Base-by-base conservation (phyloP, 495 filamentous ascomycete species). In the Wilcoxina mikolae region DNA sequence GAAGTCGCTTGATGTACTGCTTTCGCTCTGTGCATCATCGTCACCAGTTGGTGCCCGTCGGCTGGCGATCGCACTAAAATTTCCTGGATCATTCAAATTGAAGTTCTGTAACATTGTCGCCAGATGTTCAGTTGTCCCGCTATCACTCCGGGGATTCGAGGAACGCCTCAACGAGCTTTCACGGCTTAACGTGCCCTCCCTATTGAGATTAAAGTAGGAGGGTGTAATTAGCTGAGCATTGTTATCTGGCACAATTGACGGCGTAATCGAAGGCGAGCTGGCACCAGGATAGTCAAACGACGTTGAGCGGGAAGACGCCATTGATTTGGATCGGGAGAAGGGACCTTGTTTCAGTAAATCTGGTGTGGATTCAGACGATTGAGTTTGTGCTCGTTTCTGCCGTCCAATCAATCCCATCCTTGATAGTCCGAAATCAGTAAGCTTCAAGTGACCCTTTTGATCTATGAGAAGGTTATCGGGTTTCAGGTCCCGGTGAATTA, bases 381-480 rank as follows among this genome's bases (percentile, higher is more conserved):
- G 78, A 60, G 79, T 85, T 50, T 94, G 74, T 11, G 87, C 84
- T 59, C 93, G 79, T 70, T 96, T 96, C 66, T 96, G 91, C 56
- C 91, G 85, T 46, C 91, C 91, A 53, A 98, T 82, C 38, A 98
- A 73, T 61, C 93, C 91, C 93, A 98, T 98, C 26, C 91, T 82
- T 17, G 91, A 98, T 25, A 98, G 72, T 42, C 91, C 91, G 70
- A 98, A 98, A 70, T 98, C 91, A 3, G 91, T 98, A 61, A 98
- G 71, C 71, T 98, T 98, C 54, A 98, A 71, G 70, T 98, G 91
- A 5, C 91, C 91, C 60, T 85, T 94, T 62, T 91, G 88, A 65
- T 98, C 91, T 60, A 98, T 98, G 52, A 98, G 75, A 29, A 98
- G 76, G 68, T 98, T 98, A 65, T 98, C 91, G 5, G 91, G 91